Base-by-base conservation (phyloP, 768 basidiomycete species). In the Daedalea quercina region DNA sequence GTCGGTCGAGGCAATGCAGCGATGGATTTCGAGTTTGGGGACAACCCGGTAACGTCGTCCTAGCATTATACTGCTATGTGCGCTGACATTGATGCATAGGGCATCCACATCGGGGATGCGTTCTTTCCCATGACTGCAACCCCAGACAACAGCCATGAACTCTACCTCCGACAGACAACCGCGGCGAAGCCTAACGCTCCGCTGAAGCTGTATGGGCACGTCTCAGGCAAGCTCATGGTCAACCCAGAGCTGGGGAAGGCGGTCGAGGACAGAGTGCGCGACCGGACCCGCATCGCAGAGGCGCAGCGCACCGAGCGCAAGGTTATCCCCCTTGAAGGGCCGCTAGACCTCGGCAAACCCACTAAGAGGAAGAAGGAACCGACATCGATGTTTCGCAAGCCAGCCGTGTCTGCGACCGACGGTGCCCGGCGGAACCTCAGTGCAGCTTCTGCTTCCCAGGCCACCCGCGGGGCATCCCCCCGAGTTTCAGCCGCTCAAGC, bases 121-220 rank as follows among this genome's bases (percentile, higher is more conserved):
- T 82, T 79, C 71, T 90, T 81, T 54, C 74, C 84, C 1, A 78
- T 87, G 74, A 72, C 69, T 2, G 66, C 75, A 3, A 65, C 67
- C 51, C 71, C 72, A 51, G 88, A 88, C 65, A 74, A 71, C 54
- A 64, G 76, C 8, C 85, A 89, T 59, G 89, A 91, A 56, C 74
- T 91, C 26, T 91, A 87, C 66, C 75, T 90, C 20, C 79, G 86
- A 15, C 71, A 80, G 12, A 72, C 82, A 34, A 76, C 78, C 15
- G 73, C 76, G 8, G 69, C 76, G 22, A 84, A 81, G 64, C 80
- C 77, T 46, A 78, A 73, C 57, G 78, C 80, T 0, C 82, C 85
- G 1, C 76, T 90, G 58, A 88, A 86, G 65, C 78, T 86, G 19
- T 79, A 84, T 58, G 88, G 85, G 56, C 82, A 81, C 59, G 79